Evolutionary conservation across 2,329 filamentous ascomycete genomes (phyloP).

Genomic region (Colletotrichum noveboracense): DNA sequence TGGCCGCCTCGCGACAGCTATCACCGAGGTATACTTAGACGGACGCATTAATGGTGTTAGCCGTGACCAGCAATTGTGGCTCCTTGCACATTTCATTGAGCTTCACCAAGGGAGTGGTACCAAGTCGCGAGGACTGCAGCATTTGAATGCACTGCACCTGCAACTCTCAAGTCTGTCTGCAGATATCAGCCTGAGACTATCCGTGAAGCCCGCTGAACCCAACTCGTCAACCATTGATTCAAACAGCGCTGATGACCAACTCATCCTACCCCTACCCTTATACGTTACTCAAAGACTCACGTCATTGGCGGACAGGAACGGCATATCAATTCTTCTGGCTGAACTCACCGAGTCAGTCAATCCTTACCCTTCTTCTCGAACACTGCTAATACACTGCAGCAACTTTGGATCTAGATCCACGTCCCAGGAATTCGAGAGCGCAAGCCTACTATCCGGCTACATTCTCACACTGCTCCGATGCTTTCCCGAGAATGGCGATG

Average conservation of each 20-base stretch:
- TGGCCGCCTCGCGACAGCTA: conserved; percentile 44
- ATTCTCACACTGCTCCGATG: conserved; percentile 84
- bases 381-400: not conserved
- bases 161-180: conserved; percentile 57
- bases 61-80: conserved; percentile 60
- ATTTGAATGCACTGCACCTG: conserved; percentile 57
- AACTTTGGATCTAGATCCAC: conserved; percentile 27
- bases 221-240: conserved; percentile 14
- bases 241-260: conserved; percentile 28
- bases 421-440: conserved; percentile 32
- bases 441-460: conserved; percentile 79
- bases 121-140: conserved; percentile 40
- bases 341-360: conserved; percentile 17
- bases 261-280: conserved; percentile 43
- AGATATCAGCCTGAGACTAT: conserved; percentile 54
- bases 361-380: too few relatives aligned
- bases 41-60: conserved; percentile 28
- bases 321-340: conserved; percentile 68
- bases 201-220: conserved; percentile 18
- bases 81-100: conserved; percentile 71
- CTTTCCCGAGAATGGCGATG: conserved; percentile 81
- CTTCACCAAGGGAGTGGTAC: conserved; percentile 48
- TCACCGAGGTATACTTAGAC: conserved; percentile 40
- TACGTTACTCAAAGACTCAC: conserved; percentile 72
- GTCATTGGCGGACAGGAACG: conserved; percentile 76